Conservation (phyloP, 202 grass and related monocot genomes). For the Musa balbisiana region DNA sequence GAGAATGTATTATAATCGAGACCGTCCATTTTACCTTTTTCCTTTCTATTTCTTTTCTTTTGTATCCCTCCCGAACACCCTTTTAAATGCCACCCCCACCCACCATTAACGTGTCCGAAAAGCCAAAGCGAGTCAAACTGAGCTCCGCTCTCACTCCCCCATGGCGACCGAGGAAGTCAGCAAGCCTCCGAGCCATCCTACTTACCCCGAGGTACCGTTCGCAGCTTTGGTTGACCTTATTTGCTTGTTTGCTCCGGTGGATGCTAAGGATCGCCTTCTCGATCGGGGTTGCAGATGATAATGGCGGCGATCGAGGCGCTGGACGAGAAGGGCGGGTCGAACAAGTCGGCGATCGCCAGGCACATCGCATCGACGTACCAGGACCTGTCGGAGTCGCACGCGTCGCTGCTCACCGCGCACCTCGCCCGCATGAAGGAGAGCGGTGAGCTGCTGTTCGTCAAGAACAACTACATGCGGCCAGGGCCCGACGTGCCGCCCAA, state of each 20-base stretch:
- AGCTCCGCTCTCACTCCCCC: neutral
- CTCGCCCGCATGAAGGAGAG: constrained; percentile 12
- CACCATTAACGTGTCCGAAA: too few species aligned
- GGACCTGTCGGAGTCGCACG: constrained; percentile 5
- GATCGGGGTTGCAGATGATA: constrained; percentile 20
- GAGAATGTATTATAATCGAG: neutral
- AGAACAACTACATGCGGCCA: constrained; percentile 14
- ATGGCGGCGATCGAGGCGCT: constrained; percentile 15
- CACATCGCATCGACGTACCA: constrained; percentile 3
- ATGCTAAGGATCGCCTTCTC: neutral
- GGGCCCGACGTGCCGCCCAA: constrained; percentile 38
- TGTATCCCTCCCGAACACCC: neutral
- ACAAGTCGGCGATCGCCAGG: constrained; percentile 16
- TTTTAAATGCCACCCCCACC: neutral
- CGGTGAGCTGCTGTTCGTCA: constrained; percentile 13
- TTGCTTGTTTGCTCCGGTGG: neutral
- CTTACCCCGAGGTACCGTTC: neutral
- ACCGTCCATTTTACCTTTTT: neutral
- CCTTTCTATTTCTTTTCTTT: neutral
- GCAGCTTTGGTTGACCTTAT: neutral
- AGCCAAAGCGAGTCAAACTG: neutral
- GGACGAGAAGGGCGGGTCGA: constrained; percentile 4
- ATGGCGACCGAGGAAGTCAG: constrained; percentile 1
- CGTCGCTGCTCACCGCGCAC: constrained; percentile 16
- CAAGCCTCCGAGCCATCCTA: constrained; percentile 2